A percentile compares a stretch with the other conserved stretches of the same genome.
Evolutionary conservation across 2,329 filamentous ascomycete genomes (phyloP).

Genomic region (Calonectria honghensis): DNA sequence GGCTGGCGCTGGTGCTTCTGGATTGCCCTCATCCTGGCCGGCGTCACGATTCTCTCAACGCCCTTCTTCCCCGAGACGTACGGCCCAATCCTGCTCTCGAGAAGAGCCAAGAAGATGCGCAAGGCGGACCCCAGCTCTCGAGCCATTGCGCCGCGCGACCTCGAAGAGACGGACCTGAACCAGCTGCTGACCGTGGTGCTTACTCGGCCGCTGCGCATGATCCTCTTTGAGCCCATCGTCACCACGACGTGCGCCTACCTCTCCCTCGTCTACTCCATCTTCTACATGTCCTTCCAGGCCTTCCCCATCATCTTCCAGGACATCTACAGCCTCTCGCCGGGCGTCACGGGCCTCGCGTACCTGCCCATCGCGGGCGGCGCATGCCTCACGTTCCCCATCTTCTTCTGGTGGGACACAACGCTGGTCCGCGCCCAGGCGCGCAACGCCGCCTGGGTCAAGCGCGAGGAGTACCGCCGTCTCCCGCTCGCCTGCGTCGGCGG

Average conservation of each 20-base stretch:
- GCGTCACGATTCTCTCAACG: conserved; percentile 74
- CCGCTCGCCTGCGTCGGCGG: conserved; percentile 83
- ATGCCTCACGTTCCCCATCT: conserved; percentile 74
- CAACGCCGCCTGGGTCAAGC: conserved; percentile 73
- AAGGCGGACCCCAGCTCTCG: conserved; percentile 70
- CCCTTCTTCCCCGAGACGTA: conserved; percentile 80
- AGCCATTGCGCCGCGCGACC: conserved; percentile 77
- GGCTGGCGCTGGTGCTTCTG: conserved; percentile 84
- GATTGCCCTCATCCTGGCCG: conserved; percentile 81
- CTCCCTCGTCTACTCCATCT: conserved; percentile 80
- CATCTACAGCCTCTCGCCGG: conserved; percentile 78
- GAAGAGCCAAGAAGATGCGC: conserved; percentile 74
- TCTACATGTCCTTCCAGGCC: conserved; percentile 85
- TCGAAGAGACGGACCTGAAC: conserved; percentile 74
- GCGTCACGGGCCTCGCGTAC: conserved; percentile 80
- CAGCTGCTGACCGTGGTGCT: conserved; percentile 82
- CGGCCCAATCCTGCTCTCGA: conserved; percentile 73
- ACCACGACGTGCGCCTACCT: conserved; percentile 82
- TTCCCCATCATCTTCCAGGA: conserved; percentile 82
- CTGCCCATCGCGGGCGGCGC: conserved; percentile 81
- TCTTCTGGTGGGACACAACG: conserved; percentile 78
- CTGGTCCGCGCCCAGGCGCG: conserved; percentile 71
- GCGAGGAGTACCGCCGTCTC: conserved; percentile 81
- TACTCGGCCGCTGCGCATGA: conserved; percentile 83
- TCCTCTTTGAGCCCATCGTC: conserved; percentile 83